Conservation (phyloP, 148 eudicot species). For the Vaccinium myrtillus region DNA sequence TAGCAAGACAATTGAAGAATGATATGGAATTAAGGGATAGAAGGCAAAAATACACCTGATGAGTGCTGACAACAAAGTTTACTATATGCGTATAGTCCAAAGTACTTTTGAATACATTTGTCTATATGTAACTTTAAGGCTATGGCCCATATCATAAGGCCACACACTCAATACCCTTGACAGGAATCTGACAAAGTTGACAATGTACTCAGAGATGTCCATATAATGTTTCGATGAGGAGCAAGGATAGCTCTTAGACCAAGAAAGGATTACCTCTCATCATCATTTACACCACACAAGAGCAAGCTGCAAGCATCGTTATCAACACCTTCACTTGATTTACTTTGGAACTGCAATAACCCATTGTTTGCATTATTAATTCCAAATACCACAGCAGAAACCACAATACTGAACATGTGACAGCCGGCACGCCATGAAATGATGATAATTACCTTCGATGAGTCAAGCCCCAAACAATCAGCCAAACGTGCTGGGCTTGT, state of each 20-base stretch:
- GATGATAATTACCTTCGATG: conserved; percentile 65
- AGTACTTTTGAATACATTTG: not conserved
- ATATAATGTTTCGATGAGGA: not conserved
- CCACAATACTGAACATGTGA: not conserved
- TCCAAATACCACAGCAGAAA: conserved; percentile 12
- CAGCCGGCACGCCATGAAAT: not conserved
- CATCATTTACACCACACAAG: conserved; percentile 61
- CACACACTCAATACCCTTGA: not conserved
- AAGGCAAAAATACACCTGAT: not conserved
- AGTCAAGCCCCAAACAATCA: conserved; percentile 92
- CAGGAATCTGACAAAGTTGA: not conserved
- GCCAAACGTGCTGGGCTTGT: conserved; percentile 96
- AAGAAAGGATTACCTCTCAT: conserved; percentile 59
- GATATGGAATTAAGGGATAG: not conserved
- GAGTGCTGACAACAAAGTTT: not conserved
- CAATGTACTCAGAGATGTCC: not conserved
- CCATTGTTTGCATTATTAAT: conserved; percentile 22
- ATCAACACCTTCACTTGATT: conserved; percentile 45
- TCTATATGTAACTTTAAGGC: not conserved
- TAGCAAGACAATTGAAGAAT: not conserved
- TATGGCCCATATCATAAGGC: not conserved
- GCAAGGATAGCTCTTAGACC: not conserved
- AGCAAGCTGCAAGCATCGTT: conserved; percentile 58
- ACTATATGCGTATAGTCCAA: not conserved
- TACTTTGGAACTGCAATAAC: conserved; percentile 73